Evolutionary conservation across 805 yeast species (phyloP).

Genomic region (Candida loeiensis): DNA sequence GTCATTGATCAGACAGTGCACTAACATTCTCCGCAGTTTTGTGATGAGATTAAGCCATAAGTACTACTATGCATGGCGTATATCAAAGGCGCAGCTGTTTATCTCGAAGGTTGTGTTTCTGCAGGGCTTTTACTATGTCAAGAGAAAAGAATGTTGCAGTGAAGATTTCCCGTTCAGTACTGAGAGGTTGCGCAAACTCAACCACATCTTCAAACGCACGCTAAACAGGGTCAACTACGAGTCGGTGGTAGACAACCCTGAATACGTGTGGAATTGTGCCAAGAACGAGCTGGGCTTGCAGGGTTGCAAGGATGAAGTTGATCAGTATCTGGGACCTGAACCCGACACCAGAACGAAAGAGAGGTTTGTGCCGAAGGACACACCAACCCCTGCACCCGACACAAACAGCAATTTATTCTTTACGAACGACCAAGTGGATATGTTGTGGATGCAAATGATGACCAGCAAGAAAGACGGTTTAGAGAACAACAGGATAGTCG

Average conservation of each 20-base stretch:
- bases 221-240: constrained; percentile 13
- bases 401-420: neutral
- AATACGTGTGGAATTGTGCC: neutral
- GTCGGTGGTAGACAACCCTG: neutral
- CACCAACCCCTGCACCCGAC: neutral
- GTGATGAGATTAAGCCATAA: constrained; percentile 45
- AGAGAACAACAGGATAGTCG: neutral
- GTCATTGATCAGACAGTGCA: constrained; percentile 2
- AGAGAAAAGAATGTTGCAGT: constrained; percentile 1
- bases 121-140: constrained; percentile 21
- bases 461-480: neutral
- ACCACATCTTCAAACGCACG: constrained; percentile 20
- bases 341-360: neutral
- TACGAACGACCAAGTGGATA: constrained; percentile 11
- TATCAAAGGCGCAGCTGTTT: constrained; percentile 53
- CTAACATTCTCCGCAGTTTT: constrained; percentile 8
- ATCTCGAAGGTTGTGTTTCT: constrained; percentile 26
- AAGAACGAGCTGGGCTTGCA: neutral
- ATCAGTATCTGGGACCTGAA: neutral
- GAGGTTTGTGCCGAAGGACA: neutral
- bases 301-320: neutral
- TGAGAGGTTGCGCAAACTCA: constrained; percentile 1
- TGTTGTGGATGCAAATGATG: constrained; percentile 14
- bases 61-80: constrained; percentile 67
- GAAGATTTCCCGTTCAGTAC: constrained; percentile 12